phyloP scores from a whole-genome alignment of 805 yeast species.

The Candida methanosorbosa region DNA sequence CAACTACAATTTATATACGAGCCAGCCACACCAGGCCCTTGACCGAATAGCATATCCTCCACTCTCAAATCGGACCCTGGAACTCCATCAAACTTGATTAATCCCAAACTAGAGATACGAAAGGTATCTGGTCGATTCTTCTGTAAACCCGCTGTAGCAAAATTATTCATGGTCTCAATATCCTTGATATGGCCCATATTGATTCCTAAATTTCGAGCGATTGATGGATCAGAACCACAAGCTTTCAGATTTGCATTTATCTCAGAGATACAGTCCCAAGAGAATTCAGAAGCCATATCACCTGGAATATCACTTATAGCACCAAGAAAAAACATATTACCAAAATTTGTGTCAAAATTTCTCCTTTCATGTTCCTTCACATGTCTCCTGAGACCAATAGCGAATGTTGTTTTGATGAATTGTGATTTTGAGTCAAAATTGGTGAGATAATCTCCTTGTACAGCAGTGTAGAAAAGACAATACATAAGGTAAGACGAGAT shows the following conservation, averaged over 20 bases:
- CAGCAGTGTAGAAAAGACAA: not conserved
- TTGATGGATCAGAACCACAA: not conserved
- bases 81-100: not conserved
- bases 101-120: not conserved
- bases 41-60: conserved; percentile 1
- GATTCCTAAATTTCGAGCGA: not conserved
- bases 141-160: not conserved
- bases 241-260: not conserved
- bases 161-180: not conserved
- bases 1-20: not conserved
- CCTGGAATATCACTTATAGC: not conserved
- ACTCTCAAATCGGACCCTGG: not conserved
- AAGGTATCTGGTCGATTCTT: not conserved
- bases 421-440: not conserved
- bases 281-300: not conserved
- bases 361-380: not conserved
- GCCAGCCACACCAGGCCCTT: not conserved
- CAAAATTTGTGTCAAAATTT: not conserved
- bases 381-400: conserved; percentile 1
- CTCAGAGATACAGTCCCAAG: not conserved
- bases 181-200: not conserved
- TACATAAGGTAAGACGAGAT: not conserved
- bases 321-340: conserved; percentile 1
- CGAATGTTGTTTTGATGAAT: not conserved
- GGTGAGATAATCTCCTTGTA: not conserved